A percentile compares a stretch with the other conserved stretches of the same genome.
phyloP scores from a whole-genome alignment of 2,329 filamentous ascomycete species.

The Aphanoascus verrucosus region DNA sequence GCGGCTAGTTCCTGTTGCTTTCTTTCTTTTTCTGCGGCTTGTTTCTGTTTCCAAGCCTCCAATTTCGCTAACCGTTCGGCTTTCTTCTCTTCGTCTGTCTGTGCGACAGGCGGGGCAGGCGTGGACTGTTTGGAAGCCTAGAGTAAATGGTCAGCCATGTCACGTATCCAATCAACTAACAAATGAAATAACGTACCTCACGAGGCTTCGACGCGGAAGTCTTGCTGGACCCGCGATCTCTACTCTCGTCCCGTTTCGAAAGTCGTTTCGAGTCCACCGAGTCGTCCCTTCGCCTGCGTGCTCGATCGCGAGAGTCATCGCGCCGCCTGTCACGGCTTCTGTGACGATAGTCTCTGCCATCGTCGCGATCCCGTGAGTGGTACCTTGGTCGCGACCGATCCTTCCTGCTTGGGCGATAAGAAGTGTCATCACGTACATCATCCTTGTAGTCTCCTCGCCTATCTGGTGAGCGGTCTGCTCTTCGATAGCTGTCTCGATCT shows the following conservation, averaged over 20 bases:
- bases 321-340: conserved; percentile 61
- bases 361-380: conserved; percentile 46
- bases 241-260: conserved; percentile 55
- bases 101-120: conserved; percentile 35
- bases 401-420: conserved; percentile 50
- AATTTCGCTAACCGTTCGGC: conserved; percentile 70
- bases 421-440: conserved; percentile 55
- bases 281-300: conserved; percentile 54
- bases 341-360: conserved; percentile 48
- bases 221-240: conserved; percentile 44
- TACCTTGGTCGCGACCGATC: conserved; percentile 56
- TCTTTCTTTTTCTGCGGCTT: conserved; percentile 59
- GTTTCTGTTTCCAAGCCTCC: conserved; percentile 87
- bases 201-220: conserved; percentile 41
- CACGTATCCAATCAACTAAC: conserved; percentile 15
- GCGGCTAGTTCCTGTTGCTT: conserved; percentile 58
- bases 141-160: background rate
- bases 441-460: conserved; percentile 33
- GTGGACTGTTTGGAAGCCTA: conserved; percentile 47
- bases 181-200: conserved; percentile 44
- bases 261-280: conserved; percentile 60
- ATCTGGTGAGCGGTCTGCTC: conserved; percentile 58
- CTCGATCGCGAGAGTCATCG: conserved; percentile 62
- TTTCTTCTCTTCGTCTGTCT: conserved; percentile 64
- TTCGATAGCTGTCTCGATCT: conserved; percentile 50